These are phyloP conservation scores for Solanum chiquidenum DNA, from an alignment of 257 asterid genomes.

Conservation along the genomic window DNA sequence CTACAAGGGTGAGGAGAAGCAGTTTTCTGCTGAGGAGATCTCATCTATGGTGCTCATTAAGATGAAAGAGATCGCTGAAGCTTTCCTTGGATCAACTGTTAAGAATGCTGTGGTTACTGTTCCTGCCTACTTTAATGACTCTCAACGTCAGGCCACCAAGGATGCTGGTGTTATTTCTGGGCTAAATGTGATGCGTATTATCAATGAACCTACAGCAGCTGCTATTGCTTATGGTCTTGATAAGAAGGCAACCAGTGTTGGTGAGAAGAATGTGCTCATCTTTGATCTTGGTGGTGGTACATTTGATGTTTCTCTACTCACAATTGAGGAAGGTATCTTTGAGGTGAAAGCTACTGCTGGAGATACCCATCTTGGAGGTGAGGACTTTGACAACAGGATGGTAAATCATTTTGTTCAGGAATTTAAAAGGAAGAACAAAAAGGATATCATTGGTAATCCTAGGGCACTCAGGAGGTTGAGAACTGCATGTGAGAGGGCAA, in stretches of 20 bases:
- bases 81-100: conserved; percentile 52
- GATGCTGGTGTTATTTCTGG: conserved; percentile 87
- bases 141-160: conserved; percentile 85
- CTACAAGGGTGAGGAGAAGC: conserved; percentile 81
- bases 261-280: conserved; percentile 73
- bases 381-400: conserved; percentile 79
- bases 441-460: conserved; percentile 67
- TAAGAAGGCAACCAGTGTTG: conserved; percentile 73
- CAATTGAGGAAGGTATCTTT: conserved; percentile 38
- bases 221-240: conserved; percentile 88
- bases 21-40: conserved; percentile 74
- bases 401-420: conserved; percentile 81
- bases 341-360: conserved; percentile 43
- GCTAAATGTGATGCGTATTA: conserved; percentile 72
- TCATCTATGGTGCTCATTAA: conserved; percentile 81
- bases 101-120: conserved; percentile 84
- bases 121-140: conserved; percentile 77
- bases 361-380: conserved; percentile 68
- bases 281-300: conserved; percentile 88
- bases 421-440: conserved; percentile 70
- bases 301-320: conserved; percentile 52
- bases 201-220: conserved; percentile 84
- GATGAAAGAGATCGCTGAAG: conserved; percentile 79
- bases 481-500: conserved; percentile 72
- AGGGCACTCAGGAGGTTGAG: conserved; percentile 70